These are phyloP conservation scores for Globisporangium cylindrosporum DNA, from an alignment of 352 stramenopile genomes.

Conservation along the genomic window DNA sequence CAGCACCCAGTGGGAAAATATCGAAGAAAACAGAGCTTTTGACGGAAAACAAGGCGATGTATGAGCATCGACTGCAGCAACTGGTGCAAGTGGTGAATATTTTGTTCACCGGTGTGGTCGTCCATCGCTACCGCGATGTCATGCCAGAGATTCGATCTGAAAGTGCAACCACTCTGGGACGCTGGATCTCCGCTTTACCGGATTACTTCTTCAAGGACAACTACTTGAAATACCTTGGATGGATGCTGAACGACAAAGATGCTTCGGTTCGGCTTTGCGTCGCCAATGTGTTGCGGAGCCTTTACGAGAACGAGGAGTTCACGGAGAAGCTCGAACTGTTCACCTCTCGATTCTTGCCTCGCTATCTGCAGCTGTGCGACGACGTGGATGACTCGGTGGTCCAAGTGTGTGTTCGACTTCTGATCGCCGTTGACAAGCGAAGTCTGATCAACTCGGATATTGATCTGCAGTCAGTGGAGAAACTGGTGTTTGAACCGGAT, in stretches of 20 bases:
- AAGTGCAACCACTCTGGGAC: constrained; percentile 77
- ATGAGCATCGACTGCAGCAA: constrained; percentile 54
- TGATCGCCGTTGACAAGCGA: constrained; percentile 81
- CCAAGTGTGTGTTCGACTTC: constrained; percentile 56
- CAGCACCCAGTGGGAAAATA: constrained; percentile 12
- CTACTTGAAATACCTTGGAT: constrained; percentile 96
- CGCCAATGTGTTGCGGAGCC: constrained; percentile 70
- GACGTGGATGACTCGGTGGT: constrained; percentile 79
- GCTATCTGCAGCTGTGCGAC: constrained; percentile 79
- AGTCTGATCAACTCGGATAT: constrained; percentile 79
- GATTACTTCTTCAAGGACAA: constrained; percentile 92
- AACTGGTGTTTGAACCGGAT: constrained; percentile 73
- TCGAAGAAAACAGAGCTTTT: constrained; percentile 60
- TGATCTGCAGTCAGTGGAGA: constrained; percentile 74
- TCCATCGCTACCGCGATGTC: constrained; percentile 91
- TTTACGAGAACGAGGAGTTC: constrained; percentile 82
- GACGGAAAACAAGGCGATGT: constrained; percentile 66
- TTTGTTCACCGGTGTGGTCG: constrained; percentile 73
- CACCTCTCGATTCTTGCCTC: constrained; percentile 70
- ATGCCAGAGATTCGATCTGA: constrained; percentile 88
- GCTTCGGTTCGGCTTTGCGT: constrained; percentile 78
- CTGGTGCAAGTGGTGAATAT: constrained; percentile 59
- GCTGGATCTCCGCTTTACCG: constrained; percentile 83
- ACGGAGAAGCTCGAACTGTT: constrained; percentile 74
- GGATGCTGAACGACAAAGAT: constrained; percentile 93